Base-by-base conservation (phyloP, 345 rosid genomes). In the Aquilaria sinensis region DNA sequence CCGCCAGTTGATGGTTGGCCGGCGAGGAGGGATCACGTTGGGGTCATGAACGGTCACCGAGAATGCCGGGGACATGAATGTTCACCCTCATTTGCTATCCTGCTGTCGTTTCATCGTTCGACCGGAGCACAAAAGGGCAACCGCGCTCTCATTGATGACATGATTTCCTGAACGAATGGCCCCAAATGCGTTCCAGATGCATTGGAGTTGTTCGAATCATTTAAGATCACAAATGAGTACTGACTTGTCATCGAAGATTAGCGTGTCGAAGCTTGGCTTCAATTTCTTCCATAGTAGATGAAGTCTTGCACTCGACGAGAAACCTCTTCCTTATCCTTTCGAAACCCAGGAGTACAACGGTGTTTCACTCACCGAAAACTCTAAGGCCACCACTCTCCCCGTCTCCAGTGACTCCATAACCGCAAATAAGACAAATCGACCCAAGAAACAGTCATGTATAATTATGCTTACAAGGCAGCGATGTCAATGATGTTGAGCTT, bases 201-300 rank as follows among this genome's bases (percentile, higher is more conserved):
- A 1, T 23, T 23, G 23, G 23, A 23, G 1, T 23, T 23, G 23
- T 23, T 23, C 23, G 23, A 23, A 23, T 23, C 23, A 23, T 23
- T 23, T 23, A 23, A 23, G 23, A 23, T 23, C 23, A 23, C 23
- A 61, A 37, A n/a, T 34, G 10, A 9, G 34, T 15, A 23, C 2
- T 16, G 43, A 93, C 99, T 97, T 90, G 95, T 78, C 99, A 76
- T 31, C 99, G 95, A 73, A 90, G 88, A 83, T 86, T 83, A 11
- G 99, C 99, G 58, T 75, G 83, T 32, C 92, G 87, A 68, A 94
- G 95, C 79, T 86, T 94, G 58, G 92, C 89, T 75, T 94, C 96
- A 71, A 94, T 94, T 65, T 86, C 92, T 68, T 88, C 94, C 52
- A 70, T 87, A 64, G 89, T 77, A 71, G 69, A 45, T 1, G 86